Evolutionary conservation across 1,284 basidiomycete species (phyloP).

Genomic region (Papiliotrema nemorosa): DNA sequence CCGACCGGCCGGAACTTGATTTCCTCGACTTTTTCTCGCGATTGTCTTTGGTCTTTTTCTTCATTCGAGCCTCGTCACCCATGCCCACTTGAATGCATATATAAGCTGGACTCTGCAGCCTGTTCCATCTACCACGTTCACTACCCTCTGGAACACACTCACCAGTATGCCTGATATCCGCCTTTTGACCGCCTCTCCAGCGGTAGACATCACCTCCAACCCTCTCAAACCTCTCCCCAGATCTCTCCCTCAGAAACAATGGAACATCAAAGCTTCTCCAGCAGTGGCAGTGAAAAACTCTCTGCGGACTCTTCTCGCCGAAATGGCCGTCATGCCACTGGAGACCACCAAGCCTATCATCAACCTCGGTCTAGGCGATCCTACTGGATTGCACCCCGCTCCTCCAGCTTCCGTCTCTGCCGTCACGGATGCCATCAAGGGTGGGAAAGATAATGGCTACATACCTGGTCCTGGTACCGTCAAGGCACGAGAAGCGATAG

Average conservation of each 20-base stretch:
- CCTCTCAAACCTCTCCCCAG: slow-evolving; percentile 8
- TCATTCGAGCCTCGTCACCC: no score
- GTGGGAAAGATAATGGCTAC: slow-evolving; percentile 41
- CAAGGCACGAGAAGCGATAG: slow-evolving; percentile 41
- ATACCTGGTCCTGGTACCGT: slow-evolving; percentile 34
- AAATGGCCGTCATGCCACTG: slow-evolving; percentile 23
- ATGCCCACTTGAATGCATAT: no score
- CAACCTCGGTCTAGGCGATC: slow-evolving; percentile 49
- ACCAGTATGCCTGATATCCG: slow-evolving; percentile 27
- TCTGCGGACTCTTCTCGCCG: slow-evolving; percentile 34
- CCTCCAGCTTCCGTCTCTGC: slow-evolving; percentile 35
- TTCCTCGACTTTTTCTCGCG: no score
- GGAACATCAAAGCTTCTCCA: slow-evolving; percentile 34
- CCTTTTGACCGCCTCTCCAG: slow-evolving; percentile 11
- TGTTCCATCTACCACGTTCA: no score
- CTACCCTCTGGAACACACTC: not conserved
- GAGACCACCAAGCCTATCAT: slow-evolving; percentile 37
- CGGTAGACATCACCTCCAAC: not conserved
- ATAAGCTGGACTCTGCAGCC: no score
- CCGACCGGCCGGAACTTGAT: no score
- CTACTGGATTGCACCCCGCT: slow-evolving; percentile 42
- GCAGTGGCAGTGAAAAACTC: slow-evolving; percentile 38
- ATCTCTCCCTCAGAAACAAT: slow-evolving; percentile 8
- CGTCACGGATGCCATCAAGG: slow-evolving; percentile 26
- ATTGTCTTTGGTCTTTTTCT: no score